Evolutionary conservation across 805 yeast genomes (phyloP), one percentile per base, ranked within the genome.

Genomic region (Zygotorulaspora danielsina): DNA sequence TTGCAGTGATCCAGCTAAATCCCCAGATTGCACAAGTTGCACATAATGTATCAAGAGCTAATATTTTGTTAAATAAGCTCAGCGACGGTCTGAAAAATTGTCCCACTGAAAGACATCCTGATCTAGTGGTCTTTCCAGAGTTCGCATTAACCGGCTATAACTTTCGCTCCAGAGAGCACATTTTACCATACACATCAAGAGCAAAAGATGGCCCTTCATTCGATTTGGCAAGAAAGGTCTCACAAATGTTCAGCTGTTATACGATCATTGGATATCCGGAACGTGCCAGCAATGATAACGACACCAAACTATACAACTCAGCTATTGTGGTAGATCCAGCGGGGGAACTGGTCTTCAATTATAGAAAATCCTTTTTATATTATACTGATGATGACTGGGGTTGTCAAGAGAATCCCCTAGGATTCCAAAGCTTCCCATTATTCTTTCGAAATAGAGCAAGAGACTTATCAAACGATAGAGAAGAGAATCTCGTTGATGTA

Each of bases 201-300:
- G 64, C 66, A 0, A 51, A 59, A 1, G 61, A 63, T 0, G 80
- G 83, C 0, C 71, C 69, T 2, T 65, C 82, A 1, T 67, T 72
- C 16, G 57, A 65, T 7, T 73, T 87, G 64, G 96, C 88, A 0
- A 59, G 60, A 30, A 65, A 66, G 22, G 67, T 78, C 1, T 76
- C 89, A 2, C 46, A 53, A 33, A 60, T 54, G 31, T 73, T 67
- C 47, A 53, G 66, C 2, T 84, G 95, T 54, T 77, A 77, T 51
- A 82, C 93, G 0, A 67, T 88, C 4, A 65, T 86, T 7, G 96
- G 97, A 11, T 86, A 84, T 57, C 96, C 97, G 0, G 95, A 89
- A 61, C 35, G 49, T 26, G 19, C 26, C 28, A 32, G 27, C 5
- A 44, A 34, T 5, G 43, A 46, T 33, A 30, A 28, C 12, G 45